Percentiles rank a stretch among this genome's conserved stretches.
Evolutionary conservation across 2,329 filamentous ascomycete genomes (phyloP).

Genomic region (Xylaria sp.): DNA sequence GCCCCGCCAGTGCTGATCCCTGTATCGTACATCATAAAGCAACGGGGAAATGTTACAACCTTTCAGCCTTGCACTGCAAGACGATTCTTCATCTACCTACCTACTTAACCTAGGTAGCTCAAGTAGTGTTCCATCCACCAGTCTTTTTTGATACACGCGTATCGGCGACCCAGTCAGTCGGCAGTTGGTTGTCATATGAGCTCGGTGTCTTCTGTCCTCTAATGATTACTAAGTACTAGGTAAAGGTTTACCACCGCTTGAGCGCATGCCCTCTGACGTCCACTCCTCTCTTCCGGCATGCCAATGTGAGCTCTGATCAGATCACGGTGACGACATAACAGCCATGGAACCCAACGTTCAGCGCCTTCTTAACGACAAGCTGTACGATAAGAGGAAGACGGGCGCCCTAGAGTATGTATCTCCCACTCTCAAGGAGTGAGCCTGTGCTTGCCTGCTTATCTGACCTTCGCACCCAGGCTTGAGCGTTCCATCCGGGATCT

Average conservation of each 20-base stretch:
- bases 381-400: conserved; percentile 97
- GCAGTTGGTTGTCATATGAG: not conserved
- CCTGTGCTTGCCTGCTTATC: not conserved
- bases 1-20: conserved; percentile 20
- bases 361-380: conserved; percentile 92
- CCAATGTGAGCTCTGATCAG: conserved; percentile 14
- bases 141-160: not conserved
- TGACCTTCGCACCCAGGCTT: conserved; percentile 59
- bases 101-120: not conserved
- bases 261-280: not conserved
- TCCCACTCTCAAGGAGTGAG: not conserved
- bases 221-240: too few species aligned
- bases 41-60: conserved; percentile 7
- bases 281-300: conserved; percentile 8
- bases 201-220: not conserved
- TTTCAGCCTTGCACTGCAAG: conserved; percentile 15
- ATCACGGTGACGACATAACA: conserved; percentile 14
- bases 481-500: conserved; percentile 89
- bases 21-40: conserved; percentile 22
- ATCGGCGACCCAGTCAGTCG: not conserved
- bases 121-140: not conserved
- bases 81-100: not conserved
- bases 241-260: not conserved
- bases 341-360: conserved; percentile 87
- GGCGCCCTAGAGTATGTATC: conserved; percentile 86